phyloP scores from a whole-genome alignment of 352 stramenopile genomes.

The Proteromonas lacertae region DNA sequence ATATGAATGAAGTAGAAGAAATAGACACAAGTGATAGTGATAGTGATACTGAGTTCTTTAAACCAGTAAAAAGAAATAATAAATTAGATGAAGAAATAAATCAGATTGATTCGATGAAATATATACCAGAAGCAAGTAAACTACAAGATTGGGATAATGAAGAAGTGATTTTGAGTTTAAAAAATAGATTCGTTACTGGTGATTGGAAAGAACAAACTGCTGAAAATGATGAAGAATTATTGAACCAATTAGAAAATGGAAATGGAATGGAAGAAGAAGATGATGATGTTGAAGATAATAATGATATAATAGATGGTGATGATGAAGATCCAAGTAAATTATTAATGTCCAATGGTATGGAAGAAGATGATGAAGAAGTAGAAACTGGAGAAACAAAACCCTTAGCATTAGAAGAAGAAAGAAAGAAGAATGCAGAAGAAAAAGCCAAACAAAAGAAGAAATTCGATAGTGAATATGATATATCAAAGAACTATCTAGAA shows the following conservation, averaged over 20 bases:
- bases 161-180: conserved; percentile 15
- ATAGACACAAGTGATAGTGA: no score
- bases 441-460: conserved; percentile 20
- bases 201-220: conserved; percentile 21
- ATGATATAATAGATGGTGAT: conserved; percentile 9
- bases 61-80: conserved; percentile 7
- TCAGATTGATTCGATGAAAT: no score
- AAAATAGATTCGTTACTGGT: conserved; percentile 77
- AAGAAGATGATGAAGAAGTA: conserved; percentile 17
- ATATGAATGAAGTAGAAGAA: no score
- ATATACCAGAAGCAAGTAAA: conserved; percentile 29
- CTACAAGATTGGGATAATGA: conserved; percentile 24
- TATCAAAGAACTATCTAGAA: conserved; percentile 14
- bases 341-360: conserved; percentile 18
- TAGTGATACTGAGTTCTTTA: no score
- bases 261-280: background rate
- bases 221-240: conserved; percentile 1
- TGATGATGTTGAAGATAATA: conserved; percentile 7
- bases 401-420: conserved; percentile 7
- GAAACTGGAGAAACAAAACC: conserved; percentile 17
- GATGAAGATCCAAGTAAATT: conserved; percentile 1
- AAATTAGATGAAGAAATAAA: conserved; percentile 4
- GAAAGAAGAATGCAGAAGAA: conserved; percentile 13
- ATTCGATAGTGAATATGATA: conserved; percentile 13
- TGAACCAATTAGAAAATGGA: no score